Evolutionary conservation across 495 filamentous ascomycete species (phyloP), one percentile per base, ranked within the genome.

Genomic region (Penicillium psychrofluorescens): DNA sequence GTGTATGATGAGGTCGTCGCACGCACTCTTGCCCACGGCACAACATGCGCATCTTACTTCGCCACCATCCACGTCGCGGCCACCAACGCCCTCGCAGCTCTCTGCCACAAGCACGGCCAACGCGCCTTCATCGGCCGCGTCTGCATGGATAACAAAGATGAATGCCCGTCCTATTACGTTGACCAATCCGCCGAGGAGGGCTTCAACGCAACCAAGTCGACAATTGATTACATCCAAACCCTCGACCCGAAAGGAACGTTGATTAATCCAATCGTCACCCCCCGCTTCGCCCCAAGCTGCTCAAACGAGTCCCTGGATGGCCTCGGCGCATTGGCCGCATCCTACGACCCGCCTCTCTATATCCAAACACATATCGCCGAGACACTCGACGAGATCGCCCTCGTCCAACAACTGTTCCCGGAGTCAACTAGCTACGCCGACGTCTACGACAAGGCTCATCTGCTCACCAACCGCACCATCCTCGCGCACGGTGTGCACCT

Each of bases 341-440:
- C 79, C 29, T 75, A 74, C 11, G 55, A 66, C 10, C 64, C 68
- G 7, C 68, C 63, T 1, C 62, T 89, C 0, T 78, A 78, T 8
- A 75, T 87, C 42, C 90, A 97, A 64, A 97, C 91, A 2, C 90
- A 97, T 69, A 83, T 97, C 61, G 79, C 81, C 1, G 90, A 97
- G 61, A 95, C 90, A 65, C 66, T 53, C 6, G 54, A 62, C 50
- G 90, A 97, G 64, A 55, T 86, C 38, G 64, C 55, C 9, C 76
- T 92, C 3, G 88, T 95, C 3, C 51, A 59, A 5, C 40, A 72
- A 30, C 58, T 88, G 11, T 95, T 94, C 63, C 87, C 88, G 0
- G 58, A 71, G 0, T 63, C 68, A 36, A 54, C 61, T 6, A 67
- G 59, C 34, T 97, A 97, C 64, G 72, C 89, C n/a, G 64, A 66